These are phyloP conservation scores for Trichoderma sp. DNA, from an alignment of 2,329 filamentous ascomycete species.

Conservation along the genomic window DNA sequence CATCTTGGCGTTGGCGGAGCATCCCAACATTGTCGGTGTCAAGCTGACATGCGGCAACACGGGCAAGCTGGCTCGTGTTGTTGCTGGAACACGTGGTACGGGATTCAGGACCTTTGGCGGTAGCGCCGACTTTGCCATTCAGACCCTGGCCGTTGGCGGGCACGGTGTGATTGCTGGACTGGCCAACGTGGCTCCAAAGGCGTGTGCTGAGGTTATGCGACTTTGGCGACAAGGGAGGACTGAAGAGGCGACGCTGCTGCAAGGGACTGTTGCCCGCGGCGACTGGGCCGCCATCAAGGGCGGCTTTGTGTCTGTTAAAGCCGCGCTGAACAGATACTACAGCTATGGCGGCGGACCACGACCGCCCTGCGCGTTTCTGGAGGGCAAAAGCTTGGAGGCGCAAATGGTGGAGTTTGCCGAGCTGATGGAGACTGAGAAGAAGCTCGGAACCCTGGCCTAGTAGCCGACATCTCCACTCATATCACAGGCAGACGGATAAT, in stretches of 20 bases:
- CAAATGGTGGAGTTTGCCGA: conserved; percentile 34
- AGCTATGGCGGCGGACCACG: conserved; percentile 67
- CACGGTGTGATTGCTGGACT: conserved; percentile 73
- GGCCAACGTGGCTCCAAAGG: conserved; percentile 69
- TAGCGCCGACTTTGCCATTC: conserved; percentile 73
- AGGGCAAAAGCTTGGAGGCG: conserved; percentile 33
- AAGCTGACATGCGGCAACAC: conserved; percentile 69
- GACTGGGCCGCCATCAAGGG: conserved; percentile 73
- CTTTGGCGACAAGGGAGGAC: conserved; percentile 62
- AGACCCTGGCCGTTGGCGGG: conserved; percentile 70
- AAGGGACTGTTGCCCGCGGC: conserved; percentile 65
- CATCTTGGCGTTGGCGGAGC: conserved; percentile 56
- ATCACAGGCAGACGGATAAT: conserved; percentile 6
- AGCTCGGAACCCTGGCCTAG: conserved; percentile 39
- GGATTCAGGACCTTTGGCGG: conserved; percentile 72
- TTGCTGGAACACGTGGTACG: conserved; percentile 46
- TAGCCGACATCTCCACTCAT: conserved; percentile 10
- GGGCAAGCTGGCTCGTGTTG: conserved; percentile 59
- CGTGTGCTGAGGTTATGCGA: conserved; percentile 64
- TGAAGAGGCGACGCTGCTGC: conserved; percentile 64
- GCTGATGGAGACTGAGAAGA: conserved; percentile 33
- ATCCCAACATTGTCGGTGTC: conserved; percentile 63
- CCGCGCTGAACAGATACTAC: conserved; percentile 61
- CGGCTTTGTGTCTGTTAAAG: conserved; percentile 71
- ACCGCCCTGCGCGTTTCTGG: conserved; percentile 49